Evolutionary conservation across 75 land plant species (phyloP).

Genomic region (Picea glauca): DNA sequence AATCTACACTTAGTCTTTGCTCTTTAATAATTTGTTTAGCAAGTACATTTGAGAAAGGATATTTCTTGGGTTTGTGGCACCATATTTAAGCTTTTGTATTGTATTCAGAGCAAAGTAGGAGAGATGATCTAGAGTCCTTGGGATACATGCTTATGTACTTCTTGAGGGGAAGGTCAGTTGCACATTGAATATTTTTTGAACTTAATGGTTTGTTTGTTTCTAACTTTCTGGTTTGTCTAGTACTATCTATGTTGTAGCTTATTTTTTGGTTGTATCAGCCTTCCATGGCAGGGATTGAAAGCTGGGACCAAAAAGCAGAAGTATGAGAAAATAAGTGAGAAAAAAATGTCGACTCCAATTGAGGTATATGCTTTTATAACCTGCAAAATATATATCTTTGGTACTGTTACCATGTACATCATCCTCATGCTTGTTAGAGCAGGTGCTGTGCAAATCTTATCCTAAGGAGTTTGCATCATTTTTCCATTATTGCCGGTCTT

Average conservation of each 20-base stretch:
- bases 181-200: background rate
- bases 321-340: slow-evolving; percentile 55
- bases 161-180: slow-evolving; percentile 32
- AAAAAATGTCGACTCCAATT: slow-evolving; percentile 50
- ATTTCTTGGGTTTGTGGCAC: background rate
- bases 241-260: background rate
- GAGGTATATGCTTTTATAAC: slow-evolving; percentile 24
- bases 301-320: slow-evolving; percentile 62
- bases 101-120: slow-evolving; percentile 42
- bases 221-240: background rate
- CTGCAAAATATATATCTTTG: background rate
- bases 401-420: background rate
- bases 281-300: slow-evolving; percentile 58
- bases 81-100: background rate
- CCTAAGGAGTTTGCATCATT: slow-evolving; percentile 47
- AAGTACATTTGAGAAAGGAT: background rate
- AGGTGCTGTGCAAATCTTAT: slow-evolving; percentile 40
- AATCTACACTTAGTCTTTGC: background rate
- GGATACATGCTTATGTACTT: slow-evolving; percentile 57
- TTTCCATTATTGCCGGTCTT: slow-evolving; percentile 50
- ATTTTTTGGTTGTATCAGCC: slow-evolving; percentile 19
- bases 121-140: slow-evolving; percentile 52
- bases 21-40: background rate
- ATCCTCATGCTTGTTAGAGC: background rate
- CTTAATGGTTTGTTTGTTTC: background rate